Evolutionary conservation across 257 asterid species (phyloP).

Genomic region (Forsythia suspensa): DNA sequence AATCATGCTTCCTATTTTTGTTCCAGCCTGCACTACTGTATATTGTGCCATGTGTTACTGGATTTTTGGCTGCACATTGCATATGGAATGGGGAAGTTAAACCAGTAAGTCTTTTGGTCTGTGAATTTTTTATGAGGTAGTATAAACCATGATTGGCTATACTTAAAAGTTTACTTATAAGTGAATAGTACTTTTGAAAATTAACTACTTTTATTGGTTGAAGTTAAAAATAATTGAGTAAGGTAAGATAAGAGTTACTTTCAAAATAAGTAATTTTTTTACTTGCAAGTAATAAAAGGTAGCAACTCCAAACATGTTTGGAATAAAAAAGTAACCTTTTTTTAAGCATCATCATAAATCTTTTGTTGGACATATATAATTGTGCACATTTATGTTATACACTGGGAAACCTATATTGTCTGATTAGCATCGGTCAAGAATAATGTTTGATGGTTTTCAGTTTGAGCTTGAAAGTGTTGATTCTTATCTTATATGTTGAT

Average conservation of each 20-base stretch:
- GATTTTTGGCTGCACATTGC: slow-evolving; percentile 87
- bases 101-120: slow-evolving; percentile 50
- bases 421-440: too few species aligned
- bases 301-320: too few species aligned
- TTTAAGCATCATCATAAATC: too few species aligned
- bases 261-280: too few species aligned
- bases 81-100: slow-evolving; percentile 89
- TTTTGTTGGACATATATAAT: too few species aligned
- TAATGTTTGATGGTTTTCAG: neutral
- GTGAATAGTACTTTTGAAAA: neutral
- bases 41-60: slow-evolving; percentile 88
- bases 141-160: neutral
- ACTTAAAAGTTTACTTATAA: neutral
- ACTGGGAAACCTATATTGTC: too few species aligned
- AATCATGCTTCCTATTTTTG: slow-evolving; percentile 12
- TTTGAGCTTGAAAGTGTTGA: neutral
- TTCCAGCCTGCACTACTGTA: slow-evolving; percentile 89
- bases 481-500: neutral
- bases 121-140: neutral
- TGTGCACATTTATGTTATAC: too few species aligned
- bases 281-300: too few species aligned
- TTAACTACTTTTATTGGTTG: neutral
- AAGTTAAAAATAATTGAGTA: too few species aligned
- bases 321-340: too few species aligned
- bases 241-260: too few species aligned